These are phyloP conservation scores for Fusarium neocosmosporiellum DNA, from an alignment of 2,329 filamentous ascomycete genomes.

Conservation along the genomic window DNA sequence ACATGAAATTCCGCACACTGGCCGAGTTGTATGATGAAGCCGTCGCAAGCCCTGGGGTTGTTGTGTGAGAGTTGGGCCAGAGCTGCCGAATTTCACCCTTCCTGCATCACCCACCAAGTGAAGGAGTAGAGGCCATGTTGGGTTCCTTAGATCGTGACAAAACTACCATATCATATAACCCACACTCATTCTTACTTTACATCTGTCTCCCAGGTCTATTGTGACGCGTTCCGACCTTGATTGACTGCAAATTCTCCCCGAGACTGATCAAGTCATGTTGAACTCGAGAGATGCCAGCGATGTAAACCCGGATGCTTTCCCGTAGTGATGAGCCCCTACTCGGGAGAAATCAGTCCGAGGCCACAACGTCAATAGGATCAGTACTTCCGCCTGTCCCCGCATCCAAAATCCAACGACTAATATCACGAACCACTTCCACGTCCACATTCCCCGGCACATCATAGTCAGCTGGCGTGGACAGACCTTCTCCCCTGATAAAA, in stretches of 20 bases:
- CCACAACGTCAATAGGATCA: too few species aligned
- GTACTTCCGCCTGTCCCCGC: too few species aligned
- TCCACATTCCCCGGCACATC: constrained; percentile 2
- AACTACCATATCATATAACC: neutral
- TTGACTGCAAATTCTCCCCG: too few species aligned
- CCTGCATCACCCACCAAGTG: neutral
- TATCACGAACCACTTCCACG: neutral
- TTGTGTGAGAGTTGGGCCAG: neutral
- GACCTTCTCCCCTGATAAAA: neutral
- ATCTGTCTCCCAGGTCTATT: too few species aligned
- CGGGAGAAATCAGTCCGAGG: too few species aligned
- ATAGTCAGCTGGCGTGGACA: constrained; percentile 3
- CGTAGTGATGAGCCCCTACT: too few species aligned
- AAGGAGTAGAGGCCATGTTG: neutral
- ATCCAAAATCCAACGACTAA: neutral
- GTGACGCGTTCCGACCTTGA: too few species aligned
- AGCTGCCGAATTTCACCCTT: neutral
- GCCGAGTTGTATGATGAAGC: neutral
- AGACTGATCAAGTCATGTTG: too few species aligned
- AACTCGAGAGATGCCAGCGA: too few species aligned
- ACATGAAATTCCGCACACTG: neutral
- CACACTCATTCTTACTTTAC: neutral
- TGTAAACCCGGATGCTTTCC: too few species aligned
- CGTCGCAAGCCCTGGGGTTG: neutral
- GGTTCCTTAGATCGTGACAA: neutral